Percentiles rank a stretch among this genome's conserved stretches.
These are phyloP conservation scores for Sophora flavescens DNA, from an alignment of 306 rosid species.

Conservation along the genomic window DNA sequence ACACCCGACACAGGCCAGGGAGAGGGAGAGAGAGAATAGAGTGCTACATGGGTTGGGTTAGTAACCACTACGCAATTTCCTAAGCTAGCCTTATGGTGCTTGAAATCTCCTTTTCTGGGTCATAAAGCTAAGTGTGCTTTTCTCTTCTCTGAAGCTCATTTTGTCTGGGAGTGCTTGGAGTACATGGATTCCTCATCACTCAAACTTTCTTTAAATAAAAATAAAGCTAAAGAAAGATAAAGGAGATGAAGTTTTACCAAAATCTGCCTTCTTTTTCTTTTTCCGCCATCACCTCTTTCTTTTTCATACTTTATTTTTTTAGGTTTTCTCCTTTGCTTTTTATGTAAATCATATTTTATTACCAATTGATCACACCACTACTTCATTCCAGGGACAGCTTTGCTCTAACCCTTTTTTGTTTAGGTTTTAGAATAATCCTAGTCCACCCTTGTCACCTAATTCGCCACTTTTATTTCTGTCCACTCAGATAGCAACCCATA, in stretches of 20 bases:
- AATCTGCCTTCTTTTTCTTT: constrained; percentile 53
- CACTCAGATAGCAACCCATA: constrained; percentile 39
- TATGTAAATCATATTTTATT: constrained; percentile 52
- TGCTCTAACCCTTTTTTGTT: constrained; percentile 57
- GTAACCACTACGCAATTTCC: constrained; percentile 94
- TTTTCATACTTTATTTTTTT: background rate
- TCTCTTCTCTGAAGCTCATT: constrained; percentile 82
- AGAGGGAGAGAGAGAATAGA: constrained; percentile 38
- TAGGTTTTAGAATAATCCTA: constrained; percentile 53
- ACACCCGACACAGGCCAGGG: background rate
- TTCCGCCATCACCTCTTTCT: constrained; percentile 49
- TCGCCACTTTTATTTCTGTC: constrained; percentile 50
- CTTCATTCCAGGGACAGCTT: constrained; percentile 51
- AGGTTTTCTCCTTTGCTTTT: constrained; percentile 22
- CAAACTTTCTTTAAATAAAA: constrained; percentile 53
- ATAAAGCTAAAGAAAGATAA: constrained; percentile 53
- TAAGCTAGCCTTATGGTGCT: constrained; percentile 78
- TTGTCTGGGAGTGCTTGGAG: constrained; percentile 97
- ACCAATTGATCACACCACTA: constrained; percentile 45
- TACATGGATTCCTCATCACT: constrained; percentile 85
- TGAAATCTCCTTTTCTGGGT: constrained; percentile 98
- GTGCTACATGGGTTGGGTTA: constrained; percentile 52
- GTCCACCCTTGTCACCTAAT: constrained; percentile 55
- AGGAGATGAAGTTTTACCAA: constrained; percentile 52
- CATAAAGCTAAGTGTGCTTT: constrained; percentile 87